Evolutionary conservation across 2,329 filamentous ascomycete genomes (phyloP).

Genomic region (Aspergillus sp.): DNA sequence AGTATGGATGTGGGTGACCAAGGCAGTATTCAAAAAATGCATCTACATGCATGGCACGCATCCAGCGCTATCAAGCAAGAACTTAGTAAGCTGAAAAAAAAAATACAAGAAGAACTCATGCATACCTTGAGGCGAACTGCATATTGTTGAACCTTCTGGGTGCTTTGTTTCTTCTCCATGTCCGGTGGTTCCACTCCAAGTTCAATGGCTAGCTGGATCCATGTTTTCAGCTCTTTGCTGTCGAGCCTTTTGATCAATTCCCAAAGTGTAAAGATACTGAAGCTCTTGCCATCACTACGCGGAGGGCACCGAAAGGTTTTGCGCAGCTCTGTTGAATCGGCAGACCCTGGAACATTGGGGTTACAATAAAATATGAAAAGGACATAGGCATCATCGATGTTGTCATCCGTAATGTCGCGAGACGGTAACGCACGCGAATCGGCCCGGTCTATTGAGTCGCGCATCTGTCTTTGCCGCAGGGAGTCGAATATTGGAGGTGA

Average conservation of each 20-base stretch:
- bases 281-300: constrained; percentile 83
- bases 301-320: constrained; percentile 78
- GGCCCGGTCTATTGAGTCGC: constrained; percentile 38
- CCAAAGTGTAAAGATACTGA: constrained; percentile 74
- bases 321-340: constrained; percentile 69
- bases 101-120: neutral
- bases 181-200: constrained; percentile 87
- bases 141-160: constrained; percentile 93
- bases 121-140: constrained; percentile 82
- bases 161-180: constrained; percentile 78
- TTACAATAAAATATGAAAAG: constrained; percentile 89
- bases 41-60: constrained; percentile 94
- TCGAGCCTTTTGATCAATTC: constrained; percentile 78
- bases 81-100: neutral
- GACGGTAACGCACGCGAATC: constrained; percentile 61
- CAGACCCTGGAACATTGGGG: constrained; percentile 69
- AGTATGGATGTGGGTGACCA: constrained; percentile 76
- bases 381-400: constrained; percentile 79
- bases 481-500: constrained; percentile 40
- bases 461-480: constrained; percentile 27
- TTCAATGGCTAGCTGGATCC: constrained; percentile 82
- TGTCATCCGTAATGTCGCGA: constrained; percentile 65
- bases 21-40: constrained; percentile 91
- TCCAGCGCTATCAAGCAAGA: constrained; percentile 68
- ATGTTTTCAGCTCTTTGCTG: constrained; percentile 82